Evolutionary conservation across 164 flowering plant species (phyloP).

Genomic region (Platanus orientalis): DNA sequence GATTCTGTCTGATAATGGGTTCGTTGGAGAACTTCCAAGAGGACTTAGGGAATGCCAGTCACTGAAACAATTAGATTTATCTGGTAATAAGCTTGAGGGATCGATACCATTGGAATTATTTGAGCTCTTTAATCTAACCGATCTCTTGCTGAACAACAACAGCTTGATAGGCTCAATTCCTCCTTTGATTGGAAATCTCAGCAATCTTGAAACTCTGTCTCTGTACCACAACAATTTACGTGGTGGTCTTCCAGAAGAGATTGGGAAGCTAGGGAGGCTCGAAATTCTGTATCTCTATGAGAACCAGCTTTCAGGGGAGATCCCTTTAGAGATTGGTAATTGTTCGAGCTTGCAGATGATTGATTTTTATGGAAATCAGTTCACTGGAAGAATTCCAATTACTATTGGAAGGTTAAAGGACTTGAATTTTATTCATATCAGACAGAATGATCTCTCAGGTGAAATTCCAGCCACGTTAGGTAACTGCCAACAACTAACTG

Average conservation of each 20-base stretch:
- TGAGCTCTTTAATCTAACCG: slow-evolving; percentile 46
- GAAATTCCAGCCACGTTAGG: slow-evolving; percentile 73
- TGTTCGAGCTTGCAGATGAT: slow-evolving; percentile 72
- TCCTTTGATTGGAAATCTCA: slow-evolving; percentile 54
- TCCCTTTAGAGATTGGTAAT: slow-evolving; percentile 80
- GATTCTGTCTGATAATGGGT: slow-evolving; percentile 41
- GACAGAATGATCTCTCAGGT: slow-evolving; percentile 77
- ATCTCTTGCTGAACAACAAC: slow-evolving; percentile 78
- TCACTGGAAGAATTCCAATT: slow-evolving; percentile 64
- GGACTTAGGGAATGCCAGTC: slow-evolving; percentile 46
- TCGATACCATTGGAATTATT: slow-evolving; percentile 59
- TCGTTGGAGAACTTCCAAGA: slow-evolving; percentile 62
- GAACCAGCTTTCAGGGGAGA: slow-evolving; percentile 77
- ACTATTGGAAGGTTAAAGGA: slow-evolving; percentile 66
- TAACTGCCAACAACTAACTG: slow-evolving; percentile 51
- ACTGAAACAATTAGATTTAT: slow-evolving; percentile 64
- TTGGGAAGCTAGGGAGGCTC: slow-evolving; percentile 64
- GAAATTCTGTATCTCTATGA: slow-evolving; percentile 69
- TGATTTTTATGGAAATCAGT: slow-evolving; percentile 78
- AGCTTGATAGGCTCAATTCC: slow-evolving; percentile 68
- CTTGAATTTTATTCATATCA: slow-evolving; percentile 63
- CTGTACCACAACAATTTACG: slow-evolving; percentile 64
- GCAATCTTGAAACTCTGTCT: slow-evolving; percentile 52
- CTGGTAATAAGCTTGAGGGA: slow-evolving; percentile 67
- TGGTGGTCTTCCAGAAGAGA: slow-evolving; percentile 63